These are phyloP conservation scores for Saccharomycopsis oosterbeekiorum DNA, from an alignment of 805 yeast genomes.

Conservation along the genomic window DNA sequence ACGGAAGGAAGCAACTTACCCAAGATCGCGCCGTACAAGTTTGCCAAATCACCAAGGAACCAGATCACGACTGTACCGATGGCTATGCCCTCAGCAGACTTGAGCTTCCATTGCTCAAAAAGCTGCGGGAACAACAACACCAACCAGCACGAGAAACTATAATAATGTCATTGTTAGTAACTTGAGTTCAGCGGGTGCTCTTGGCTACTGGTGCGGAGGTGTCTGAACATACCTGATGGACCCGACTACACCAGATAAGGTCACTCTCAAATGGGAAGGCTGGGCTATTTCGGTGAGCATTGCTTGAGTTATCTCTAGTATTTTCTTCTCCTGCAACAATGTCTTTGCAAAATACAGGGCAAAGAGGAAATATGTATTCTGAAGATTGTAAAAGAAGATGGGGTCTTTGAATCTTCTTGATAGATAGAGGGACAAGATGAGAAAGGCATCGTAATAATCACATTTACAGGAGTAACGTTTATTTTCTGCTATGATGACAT, in stretches of 20 bases:
- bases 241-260: conserved; percentile 56
- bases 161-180: background rate
- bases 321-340: no score
- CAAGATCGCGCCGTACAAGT: conserved; percentile 59
- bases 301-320: no score
- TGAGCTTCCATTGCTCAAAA: conserved; percentile 69
- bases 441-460: no score
- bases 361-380: no score
- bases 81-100: conserved; percentile 67
- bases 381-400: no score
- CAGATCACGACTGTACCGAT: conserved; percentile 57
- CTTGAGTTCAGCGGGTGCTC: background rate
- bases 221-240: conserved; percentile 38
- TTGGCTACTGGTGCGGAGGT: no score
- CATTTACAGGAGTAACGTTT: background rate
- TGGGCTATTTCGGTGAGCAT: background rate
- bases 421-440: no score
- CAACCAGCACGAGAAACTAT: conserved; percentile 66
- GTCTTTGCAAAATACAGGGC: no score
- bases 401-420: no score
- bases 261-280: conserved; percentile 27
- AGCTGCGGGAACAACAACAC: conserved; percentile 68
- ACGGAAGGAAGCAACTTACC: conserved; percentile 64
- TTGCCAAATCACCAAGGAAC: conserved; percentile 64
- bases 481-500: background rate